A percentile compares a stretch with the other conserved stretches of the same genome.
phyloP scores from a whole-genome alignment of 2,329 filamentous ascomycete genomes.

The Colletotrichum sojae region DNA sequence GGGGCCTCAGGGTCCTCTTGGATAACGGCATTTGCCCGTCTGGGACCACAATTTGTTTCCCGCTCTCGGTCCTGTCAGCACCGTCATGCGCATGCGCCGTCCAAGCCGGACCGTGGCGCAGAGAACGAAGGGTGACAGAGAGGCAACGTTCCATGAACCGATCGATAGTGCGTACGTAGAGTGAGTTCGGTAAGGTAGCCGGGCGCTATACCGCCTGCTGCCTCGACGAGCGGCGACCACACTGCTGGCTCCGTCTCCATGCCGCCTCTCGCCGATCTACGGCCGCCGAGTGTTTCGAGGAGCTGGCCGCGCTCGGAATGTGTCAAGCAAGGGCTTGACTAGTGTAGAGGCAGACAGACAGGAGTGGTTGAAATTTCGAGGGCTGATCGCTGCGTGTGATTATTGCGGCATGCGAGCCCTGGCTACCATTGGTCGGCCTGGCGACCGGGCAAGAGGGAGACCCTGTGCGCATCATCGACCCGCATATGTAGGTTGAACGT shows the following conservation, averaged over 20 bases:
- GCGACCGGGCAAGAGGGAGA: slow-evolving; percentile 25
- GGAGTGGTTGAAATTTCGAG: slow-evolving; percentile 19
- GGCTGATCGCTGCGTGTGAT: slow-evolving; percentile 19
- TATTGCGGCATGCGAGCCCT: background rate
- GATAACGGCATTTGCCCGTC: slow-evolving; percentile 17
- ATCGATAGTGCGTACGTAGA: background rate
- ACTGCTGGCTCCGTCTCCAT: slow-evolving; percentile 13
- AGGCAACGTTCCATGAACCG: slow-evolving; percentile 39
- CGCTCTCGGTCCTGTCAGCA: slow-evolving; percentile 17
- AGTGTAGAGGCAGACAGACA: slow-evolving; percentile 2
- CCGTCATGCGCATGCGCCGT: slow-evolving; percentile 15
- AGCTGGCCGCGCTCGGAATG: slow-evolving; percentile 3
- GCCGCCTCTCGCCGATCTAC: slow-evolving; percentile 20
- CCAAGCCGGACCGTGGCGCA: slow-evolving; percentile 4
- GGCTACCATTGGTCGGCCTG: slow-evolving; percentile 24
- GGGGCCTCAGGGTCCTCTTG: slow-evolving; percentile 29
- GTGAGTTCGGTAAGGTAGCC: background rate
- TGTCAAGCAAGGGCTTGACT: slow-evolving; percentile 14
- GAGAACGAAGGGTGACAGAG: slow-evolving; percentile 8
- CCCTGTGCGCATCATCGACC: slow-evolving; percentile 41
- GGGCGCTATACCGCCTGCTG: slow-evolving; percentile 5
- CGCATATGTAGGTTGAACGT: slow-evolving; percentile 37
- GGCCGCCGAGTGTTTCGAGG: slow-evolving; percentile 4
- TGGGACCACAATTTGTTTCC: slow-evolving; percentile 3
- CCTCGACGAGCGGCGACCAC: background rate